Conservation (phyloP, 257 asterid species). For the Solanum piurae region DNA sequence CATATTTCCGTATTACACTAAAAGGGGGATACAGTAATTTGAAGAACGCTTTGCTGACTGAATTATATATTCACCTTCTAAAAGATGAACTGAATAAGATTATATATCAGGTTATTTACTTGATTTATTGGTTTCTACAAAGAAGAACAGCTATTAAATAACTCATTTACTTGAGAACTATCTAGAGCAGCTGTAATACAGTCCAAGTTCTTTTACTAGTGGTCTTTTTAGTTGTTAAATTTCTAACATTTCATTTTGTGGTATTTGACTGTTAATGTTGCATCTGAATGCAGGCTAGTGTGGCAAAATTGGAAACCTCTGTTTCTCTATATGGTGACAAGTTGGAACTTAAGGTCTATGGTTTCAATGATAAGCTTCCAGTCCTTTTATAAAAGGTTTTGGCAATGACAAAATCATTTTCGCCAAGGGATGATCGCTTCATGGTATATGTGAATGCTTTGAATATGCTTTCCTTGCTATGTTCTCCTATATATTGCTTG, state of each 20-base stretch:
- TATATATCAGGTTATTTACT: conserved; percentile 67
- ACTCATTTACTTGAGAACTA: background rate
- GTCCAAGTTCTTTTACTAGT: background rate
- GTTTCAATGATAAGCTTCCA: conserved; percentile 90
- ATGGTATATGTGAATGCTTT: conserved; percentile 33
- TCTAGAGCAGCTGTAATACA: background rate
- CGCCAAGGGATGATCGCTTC: conserved; percentile 85
- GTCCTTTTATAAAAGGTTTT: conserved; percentile 71
- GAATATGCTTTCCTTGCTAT: background rate
- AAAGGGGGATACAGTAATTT: conserved; percentile 67
- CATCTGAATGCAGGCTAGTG: conserved; percentile 66
- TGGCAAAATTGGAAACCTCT: conserved; percentile 86
- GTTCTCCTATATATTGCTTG: background rate
- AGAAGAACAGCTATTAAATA: background rate
- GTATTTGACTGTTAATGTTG: background rate
- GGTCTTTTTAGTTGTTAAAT: background rate
- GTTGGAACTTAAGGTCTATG: conserved; percentile 87
- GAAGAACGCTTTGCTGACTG: conserved; percentile 67
- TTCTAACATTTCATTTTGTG: background rate
- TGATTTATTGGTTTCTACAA: conserved; percentile 5
- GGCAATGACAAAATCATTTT: conserved; percentile 53
- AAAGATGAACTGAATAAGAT: conserved; percentile 95
- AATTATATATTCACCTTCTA: conserved; percentile 64
- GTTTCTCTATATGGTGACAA: conserved; percentile 78
- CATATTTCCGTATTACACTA: conserved; percentile 80